phyloP scores from a whole-genome alignment of 2,329 filamentous ascomycete species.

The Aspergillus pseudoglaucus region DNA sequence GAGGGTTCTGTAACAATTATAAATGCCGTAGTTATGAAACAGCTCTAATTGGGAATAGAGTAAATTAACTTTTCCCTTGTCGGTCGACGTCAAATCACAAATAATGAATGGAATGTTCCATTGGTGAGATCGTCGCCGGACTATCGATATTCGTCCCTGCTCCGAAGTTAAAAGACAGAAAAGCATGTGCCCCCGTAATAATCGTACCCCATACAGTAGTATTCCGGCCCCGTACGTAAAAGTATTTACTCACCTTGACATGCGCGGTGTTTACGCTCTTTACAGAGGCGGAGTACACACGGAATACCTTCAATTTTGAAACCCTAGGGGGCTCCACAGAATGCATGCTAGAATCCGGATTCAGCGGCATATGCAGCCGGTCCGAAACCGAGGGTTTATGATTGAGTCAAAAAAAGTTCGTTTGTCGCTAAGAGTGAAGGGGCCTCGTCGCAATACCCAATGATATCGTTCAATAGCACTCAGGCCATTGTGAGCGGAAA shows the following conservation, averaged over 20 bases:
- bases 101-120: background rate
- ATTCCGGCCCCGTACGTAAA: background rate
- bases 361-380: background rate
- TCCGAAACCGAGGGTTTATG: background rate
- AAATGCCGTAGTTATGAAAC: background rate
- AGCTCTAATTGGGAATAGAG: background rate
- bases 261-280: background rate
- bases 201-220: background rate
- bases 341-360: background rate
- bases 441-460: constrained; percentile 5
- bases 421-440: constrained; percentile 2
- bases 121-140: background rate
- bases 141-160: background rate
- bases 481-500: background rate
- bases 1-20: too few species aligned
- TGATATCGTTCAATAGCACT: background rate
- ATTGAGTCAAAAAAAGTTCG: background rate
- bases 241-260: background rate
- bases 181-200: background rate
- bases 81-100: background rate
- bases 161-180: background rate
- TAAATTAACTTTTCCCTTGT: background rate
- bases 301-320: background rate
- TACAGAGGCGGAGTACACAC: background rate
- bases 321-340: background rate